Percentiles rank a stretch among this genome's conserved stretches.
Evolutionary conservation across 495 filamentous ascomycete species (phyloP).

Genomic region (Neurospora intermedia): DNA sequence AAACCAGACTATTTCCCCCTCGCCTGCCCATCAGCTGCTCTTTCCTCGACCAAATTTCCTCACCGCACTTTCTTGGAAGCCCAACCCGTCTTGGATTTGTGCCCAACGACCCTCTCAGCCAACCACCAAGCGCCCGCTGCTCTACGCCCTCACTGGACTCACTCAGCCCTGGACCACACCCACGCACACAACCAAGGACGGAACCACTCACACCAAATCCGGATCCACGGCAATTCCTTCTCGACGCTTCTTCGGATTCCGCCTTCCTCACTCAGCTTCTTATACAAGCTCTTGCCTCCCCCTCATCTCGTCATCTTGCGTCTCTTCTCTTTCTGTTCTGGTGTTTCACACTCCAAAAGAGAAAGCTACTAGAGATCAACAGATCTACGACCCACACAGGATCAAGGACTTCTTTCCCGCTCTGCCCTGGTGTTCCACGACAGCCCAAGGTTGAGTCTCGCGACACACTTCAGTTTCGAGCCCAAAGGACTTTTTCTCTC

Average conservation of each 20-base stretch:
- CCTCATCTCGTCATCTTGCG: neutral
- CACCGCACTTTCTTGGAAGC: constrained; percentile 26
- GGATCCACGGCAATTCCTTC: neutral
- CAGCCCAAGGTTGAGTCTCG: constrained; percentile 3
- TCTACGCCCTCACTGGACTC: neutral
- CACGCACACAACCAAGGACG: neutral
- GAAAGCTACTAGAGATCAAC: neutral
- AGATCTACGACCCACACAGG: constrained; percentile 1
- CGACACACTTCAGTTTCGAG: neutral
- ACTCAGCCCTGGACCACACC: neutral
- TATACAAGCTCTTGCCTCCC: neutral
- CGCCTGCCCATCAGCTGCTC: constrained; percentile 37
- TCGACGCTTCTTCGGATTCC: neutral
- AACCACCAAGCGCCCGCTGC: neutral
- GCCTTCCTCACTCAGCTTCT: neutral
- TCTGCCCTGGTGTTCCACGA: neutral
- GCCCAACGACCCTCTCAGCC: constrained; percentile 26
- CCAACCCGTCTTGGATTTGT: constrained; percentile 34
- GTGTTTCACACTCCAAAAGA: neutral
- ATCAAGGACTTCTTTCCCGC: constrained; percentile 1
- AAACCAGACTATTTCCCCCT: constrained; percentile 35
- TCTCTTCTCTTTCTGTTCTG: neutral
- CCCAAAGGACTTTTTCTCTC: neutral
- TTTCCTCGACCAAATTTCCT: constrained; percentile 21
- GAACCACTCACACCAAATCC: neutral